Percentiles rank a stretch among this genome's conserved stretches.
Conservation (phyloP, 768 basidiomycete genomes). For the Terana coerulea region DNA sequence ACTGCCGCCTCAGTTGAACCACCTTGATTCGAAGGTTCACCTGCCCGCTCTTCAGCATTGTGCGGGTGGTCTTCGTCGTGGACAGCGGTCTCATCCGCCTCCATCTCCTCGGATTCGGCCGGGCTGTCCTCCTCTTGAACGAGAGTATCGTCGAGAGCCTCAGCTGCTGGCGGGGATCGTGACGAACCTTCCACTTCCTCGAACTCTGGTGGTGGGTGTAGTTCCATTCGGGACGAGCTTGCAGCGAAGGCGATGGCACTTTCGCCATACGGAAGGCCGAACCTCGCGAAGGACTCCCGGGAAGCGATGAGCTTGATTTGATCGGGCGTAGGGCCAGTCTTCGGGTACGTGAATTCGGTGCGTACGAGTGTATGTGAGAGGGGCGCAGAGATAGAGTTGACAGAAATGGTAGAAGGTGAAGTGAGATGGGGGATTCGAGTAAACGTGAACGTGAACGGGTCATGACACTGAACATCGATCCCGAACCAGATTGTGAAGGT, state of each 20-base stretch:
- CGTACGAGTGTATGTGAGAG: slow-evolving; percentile 69
- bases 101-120: too few species aligned
- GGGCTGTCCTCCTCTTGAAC: neutral
- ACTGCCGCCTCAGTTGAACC: neutral
- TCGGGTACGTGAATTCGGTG: slow-evolving; percentile 69
- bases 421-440: slow-evolving; percentile 31
- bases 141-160: neutral
- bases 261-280: slow-evolving; percentile 72
- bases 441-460: slow-evolving; percentile 45
- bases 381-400: slow-evolving; percentile 72
- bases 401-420: slow-evolving; percentile 67
- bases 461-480: slow-evolving; percentile 31
- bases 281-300: slow-evolving; percentile 60
- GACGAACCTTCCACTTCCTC: slow-evolving; percentile 19
- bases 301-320: slow-evolving; percentile 68
- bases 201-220: slow-evolving; percentile 36
- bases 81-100: neutral
- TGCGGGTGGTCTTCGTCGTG: neutral
- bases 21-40: too few species aligned
- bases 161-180: neutral
- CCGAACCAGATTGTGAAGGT: slow-evolving; percentile 35
- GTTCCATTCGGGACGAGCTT: slow-evolving; percentile 41
- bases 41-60: neutral
- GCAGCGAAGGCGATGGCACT: slow-evolving; percentile 67
- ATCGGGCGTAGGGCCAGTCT: slow-evolving; percentile 57